Evolutionary conservation across 306 rosid species (phyloP).

Genomic region (Dryas octopetala): DNA sequence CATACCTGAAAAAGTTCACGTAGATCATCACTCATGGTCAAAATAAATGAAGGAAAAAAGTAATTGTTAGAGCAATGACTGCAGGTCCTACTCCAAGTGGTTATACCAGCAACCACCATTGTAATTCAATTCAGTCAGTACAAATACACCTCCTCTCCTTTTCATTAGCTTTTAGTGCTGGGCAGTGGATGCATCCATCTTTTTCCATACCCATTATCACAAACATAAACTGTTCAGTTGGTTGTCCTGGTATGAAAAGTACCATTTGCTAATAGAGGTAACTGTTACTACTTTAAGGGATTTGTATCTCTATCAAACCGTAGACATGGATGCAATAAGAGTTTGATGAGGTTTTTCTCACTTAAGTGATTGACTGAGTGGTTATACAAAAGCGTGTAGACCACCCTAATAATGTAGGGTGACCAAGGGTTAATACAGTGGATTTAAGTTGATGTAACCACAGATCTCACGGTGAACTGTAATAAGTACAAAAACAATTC

Average conservation of each 20-base stretch:
- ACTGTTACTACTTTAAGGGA: background rate
- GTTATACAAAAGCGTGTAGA: conserved; percentile 3
- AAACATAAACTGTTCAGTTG: background rate
- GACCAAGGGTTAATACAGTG: conserved; percentile 1
- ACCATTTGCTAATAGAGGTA: background rate
- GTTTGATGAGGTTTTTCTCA: background rate
- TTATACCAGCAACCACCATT: background rate
- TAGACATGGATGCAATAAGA: background rate
- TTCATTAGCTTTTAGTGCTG: background rate
- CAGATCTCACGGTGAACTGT: background rate
- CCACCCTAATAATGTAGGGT: conserved; percentile 12
- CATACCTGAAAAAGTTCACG: background rate
- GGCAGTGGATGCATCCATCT: background rate
- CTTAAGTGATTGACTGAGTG: background rate
- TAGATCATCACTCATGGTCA: background rate
- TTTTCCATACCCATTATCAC: background rate
- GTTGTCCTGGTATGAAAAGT: background rate
- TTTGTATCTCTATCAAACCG: conserved; percentile 1
- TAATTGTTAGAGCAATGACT: background rate
- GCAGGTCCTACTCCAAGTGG: background rate
- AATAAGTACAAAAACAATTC: conserved; percentile 9
- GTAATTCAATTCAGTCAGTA: background rate
- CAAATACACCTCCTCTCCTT: background rate
- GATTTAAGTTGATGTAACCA: background rate
- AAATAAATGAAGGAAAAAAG: background rate